Base-by-base conservation (phyloP, 176 grass and related monocot species). In the Poa pratensis region DNA sequence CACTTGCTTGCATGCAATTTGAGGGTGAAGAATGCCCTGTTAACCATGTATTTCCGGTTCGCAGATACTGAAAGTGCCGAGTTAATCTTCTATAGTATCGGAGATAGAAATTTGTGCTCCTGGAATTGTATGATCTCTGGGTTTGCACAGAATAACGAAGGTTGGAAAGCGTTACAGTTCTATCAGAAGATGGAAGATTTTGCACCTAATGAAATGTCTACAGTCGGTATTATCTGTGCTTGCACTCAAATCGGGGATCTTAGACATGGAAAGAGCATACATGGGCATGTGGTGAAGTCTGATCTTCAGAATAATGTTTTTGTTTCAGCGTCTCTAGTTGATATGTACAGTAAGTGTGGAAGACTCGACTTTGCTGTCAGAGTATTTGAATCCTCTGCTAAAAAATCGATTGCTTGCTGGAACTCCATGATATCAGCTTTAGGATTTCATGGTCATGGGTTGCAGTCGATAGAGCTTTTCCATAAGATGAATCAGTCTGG, bases 271-370 rank as follows among this genome's bases (percentile, higher is more conserved):
- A 96, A 91, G 75, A 89, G 80, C 76, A 92, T 91, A 87, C 89
- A 96, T 80, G 91, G 88, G 7, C 79, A 89, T 79, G 69, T 91
- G 35, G 49, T 92, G 82, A 88, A 90, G 77, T 86, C 88, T 79
- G 84, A 43, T 73, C 66, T 91, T 32, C 83, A 92, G 60, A 90
- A 54, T 19, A 94, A 99, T 83, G 48, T 53, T 81, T 94, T 84
- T 88, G 86, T 99, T 84, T 90, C 83, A 69, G 80, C 91, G 8
- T 88, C 91, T 22, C 91, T 99, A 76, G 68, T 99, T 73, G 91
- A 96, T 92, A 87, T 96, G 93, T 96, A 99, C 28, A 92, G 93
- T 76, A 99, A 99, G 86, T 96, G 90, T 24, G 93, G 93, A 72
- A 84, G 79, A 76, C 78, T 99, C 60, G 66, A 96, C 30, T 53